phyloP scores from a whole-genome alignment of 108 stramenopile genomes.

The Nitzschia palea region DNA sequence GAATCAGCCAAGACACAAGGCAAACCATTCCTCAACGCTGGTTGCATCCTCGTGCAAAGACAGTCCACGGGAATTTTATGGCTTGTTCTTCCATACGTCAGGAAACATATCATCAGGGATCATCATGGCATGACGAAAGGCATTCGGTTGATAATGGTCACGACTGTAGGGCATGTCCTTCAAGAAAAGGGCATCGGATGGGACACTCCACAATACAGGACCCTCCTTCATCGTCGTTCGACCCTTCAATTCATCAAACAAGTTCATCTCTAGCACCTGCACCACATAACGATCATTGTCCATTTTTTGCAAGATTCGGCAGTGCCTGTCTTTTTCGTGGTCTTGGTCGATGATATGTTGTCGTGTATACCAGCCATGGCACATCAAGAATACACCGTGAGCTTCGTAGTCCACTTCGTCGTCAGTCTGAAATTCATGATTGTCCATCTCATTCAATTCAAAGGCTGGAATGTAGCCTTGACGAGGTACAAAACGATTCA shows the following conservation, averaged over 20 bases:
- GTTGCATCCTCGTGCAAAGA: no score
- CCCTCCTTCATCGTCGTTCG: background rate
- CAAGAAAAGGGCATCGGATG: constrained; percentile 1
- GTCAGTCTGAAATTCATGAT: background rate
- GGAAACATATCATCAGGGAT: constrained; percentile 34
- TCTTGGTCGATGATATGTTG: background rate
- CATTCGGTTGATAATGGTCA: constrained; percentile 16
- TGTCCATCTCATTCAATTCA: constrained; percentile 18
- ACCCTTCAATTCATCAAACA: background rate
- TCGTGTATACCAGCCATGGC: constrained; percentile 10
- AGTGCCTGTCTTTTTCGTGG: background rate
- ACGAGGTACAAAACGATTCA: constrained; percentile 7
- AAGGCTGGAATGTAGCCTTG: constrained; percentile 18
- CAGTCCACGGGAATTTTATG: no score
- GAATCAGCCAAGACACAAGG: no score
- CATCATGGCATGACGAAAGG: constrained; percentile 39
- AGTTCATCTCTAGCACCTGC: background rate
- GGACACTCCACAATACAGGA: background rate
- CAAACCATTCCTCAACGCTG: no score
- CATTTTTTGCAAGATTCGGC: constrained; percentile 26
- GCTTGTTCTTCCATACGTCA: constrained; percentile 15
- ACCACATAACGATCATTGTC: constrained; percentile 14
- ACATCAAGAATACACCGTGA: constrained; percentile 16
- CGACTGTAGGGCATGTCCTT: constrained; percentile 13
- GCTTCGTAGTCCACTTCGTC: constrained; percentile 16